Evolutionary conservation across 2,329 filamentous ascomycete species (phyloP), one percentile per base, ranked within the genome.

Genomic region (Periglandula ipomoeae): DNA sequence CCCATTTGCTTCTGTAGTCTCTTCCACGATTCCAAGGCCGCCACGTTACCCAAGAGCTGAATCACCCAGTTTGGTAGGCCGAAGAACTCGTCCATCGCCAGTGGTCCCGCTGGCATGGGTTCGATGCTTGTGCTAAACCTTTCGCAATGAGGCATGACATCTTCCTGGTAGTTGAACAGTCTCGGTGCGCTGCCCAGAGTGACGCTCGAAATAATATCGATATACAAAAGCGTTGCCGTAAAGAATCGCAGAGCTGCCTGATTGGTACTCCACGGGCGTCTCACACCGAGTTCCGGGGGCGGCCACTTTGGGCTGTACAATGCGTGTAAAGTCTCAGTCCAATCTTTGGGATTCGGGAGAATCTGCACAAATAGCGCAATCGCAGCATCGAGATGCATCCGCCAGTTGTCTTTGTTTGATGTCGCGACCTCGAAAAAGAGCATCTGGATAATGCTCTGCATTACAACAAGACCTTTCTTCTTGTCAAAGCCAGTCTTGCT

Each of bases 1-100:
- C 72, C 72, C 4, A 59, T 55, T 42, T 59, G 58, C 43, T 66
- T 70, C 52, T 69, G 68, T 20, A 70, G 61, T 54, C 72, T 71
- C 61, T 81, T 83, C 72, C 75, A 80, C 1, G 71, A 67, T 46
- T 78, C 71, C 6, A 84, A 66, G 1, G 68, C 60, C 13, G 78
- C 67, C 42, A 79, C 72, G 19, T 78, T 71, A 11, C 72, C 73
- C 39, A 84, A 70, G n/a, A 71, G 64, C 41, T 75, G 62, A 41
- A 83, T 55, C 1, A 72, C 71, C 75, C 76, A 79, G 59, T 81
- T 82, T 40, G 76, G 65, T 51, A 78, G 69, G 2, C 80, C 79
- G 37, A 77, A 61, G 44, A 78, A 72, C 27, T 74, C 70, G 44
- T 75, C 71, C 48, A 82, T 65, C 45, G 66, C 64, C 35, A 74